phyloP scores from a whole-genome alignment of 1,139 yeast species.

The Geotrichum histeridarum region DNA sequence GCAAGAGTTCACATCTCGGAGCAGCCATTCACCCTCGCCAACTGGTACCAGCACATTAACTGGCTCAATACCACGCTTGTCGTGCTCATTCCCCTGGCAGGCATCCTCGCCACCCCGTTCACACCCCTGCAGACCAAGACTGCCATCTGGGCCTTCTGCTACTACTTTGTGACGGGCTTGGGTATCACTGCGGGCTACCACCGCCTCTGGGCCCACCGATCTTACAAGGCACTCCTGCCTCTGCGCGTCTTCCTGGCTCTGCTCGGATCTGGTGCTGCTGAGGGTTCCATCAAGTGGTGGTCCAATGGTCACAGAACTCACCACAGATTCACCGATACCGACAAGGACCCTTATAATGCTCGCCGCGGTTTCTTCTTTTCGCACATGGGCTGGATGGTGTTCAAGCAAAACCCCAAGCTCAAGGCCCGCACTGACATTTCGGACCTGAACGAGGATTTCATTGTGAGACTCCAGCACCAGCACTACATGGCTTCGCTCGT shows the following conservation, averaged over 20 bases:
- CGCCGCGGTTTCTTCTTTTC: slow-evolving; percentile 93
- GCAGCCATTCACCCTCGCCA: slow-evolving; percentile 77
- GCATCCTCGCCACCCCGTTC: slow-evolving; percentile 49
- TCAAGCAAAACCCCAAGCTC: slow-evolving; percentile 85
- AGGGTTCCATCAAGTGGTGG: slow-evolving; percentile 99
- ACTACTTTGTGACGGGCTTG: slow-evolving; percentile 70
- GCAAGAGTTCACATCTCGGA: slow-evolving; percentile 65
- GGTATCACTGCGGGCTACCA: slow-evolving; percentile 95
- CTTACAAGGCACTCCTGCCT: slow-evolving; percentile 72
- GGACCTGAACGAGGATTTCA: slow-evolving; percentile 84
- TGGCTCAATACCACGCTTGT: slow-evolving; percentile 89
- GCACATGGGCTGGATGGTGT: slow-evolving; percentile 97
- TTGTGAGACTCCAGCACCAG: slow-evolving; percentile 88
- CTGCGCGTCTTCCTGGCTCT: slow-evolving; percentile 69
- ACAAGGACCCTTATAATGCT: slow-evolving; percentile 96
- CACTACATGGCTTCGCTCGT: slow-evolving; percentile 72
- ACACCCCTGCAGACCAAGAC: slow-evolving; percentile 65
- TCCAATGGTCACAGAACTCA: slow-evolving; percentile 94
- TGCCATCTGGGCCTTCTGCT: slow-evolving; percentile 50
- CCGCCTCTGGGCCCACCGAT: slow-evolving; percentile 81
- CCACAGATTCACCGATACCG: slow-evolving; percentile 95
- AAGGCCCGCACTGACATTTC: slow-evolving; percentile 95
- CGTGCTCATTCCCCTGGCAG: slow-evolving; percentile 61
- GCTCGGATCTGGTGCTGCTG: slow-evolving; percentile 91
- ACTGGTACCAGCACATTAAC: slow-evolving; percentile 85